Evolutionary conservation across 2,329 filamentous ascomycete species (phyloP).

Genomic region (Lasiodiplodia theobromae): DNA sequence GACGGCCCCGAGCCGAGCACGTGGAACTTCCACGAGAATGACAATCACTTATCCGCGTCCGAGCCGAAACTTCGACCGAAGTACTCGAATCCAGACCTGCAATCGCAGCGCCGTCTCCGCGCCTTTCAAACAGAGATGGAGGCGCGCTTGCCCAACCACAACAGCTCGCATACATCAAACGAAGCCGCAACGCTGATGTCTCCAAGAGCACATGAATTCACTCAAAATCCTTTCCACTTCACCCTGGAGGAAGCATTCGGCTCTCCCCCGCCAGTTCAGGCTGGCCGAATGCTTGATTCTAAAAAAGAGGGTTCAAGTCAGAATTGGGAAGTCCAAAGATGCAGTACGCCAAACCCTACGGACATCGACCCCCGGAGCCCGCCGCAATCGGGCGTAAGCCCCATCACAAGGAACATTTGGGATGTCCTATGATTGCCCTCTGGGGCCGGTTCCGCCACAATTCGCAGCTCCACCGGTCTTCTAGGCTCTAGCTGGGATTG

Average conservation of each 20-base stretch:
- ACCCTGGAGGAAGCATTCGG: conserved; percentile 39
- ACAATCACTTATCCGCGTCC: conserved; percentile 38
- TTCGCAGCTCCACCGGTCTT: background rate
- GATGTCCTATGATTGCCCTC: conserved; percentile 65
- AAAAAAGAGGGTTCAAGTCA: conserved; percentile 39
- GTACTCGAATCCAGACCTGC: conserved; percentile 50
- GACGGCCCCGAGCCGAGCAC: conserved; percentile 9
- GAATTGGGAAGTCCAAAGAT: conserved; percentile 58
- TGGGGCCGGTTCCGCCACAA: background rate
- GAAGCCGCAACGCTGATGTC: conserved; percentile 68
- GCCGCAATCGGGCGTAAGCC: conserved; percentile 74
- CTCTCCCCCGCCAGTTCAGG: conserved; percentile 42
- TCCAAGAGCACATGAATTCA: conserved; percentile 76
- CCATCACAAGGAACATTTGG: conserved; percentile 79
- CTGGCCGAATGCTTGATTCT: conserved; percentile 43
- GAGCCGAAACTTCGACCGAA: conserved; percentile 37
- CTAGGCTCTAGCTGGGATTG: background rate
- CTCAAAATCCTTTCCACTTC: conserved; percentile 56
- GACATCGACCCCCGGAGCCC: conserved; percentile 74
- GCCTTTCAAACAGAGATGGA: conserved; percentile 50
- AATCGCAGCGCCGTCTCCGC: conserved; percentile 46
- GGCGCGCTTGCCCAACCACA: conserved; percentile 42
- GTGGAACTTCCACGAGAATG: conserved; percentile 30
- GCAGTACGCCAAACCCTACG: conserved; percentile 5
- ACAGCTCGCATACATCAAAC: conserved; percentile 35